Evolutionary conservation across 1,139 yeast species (phyloP).

Genomic region (Taphrina communis): DNA sequence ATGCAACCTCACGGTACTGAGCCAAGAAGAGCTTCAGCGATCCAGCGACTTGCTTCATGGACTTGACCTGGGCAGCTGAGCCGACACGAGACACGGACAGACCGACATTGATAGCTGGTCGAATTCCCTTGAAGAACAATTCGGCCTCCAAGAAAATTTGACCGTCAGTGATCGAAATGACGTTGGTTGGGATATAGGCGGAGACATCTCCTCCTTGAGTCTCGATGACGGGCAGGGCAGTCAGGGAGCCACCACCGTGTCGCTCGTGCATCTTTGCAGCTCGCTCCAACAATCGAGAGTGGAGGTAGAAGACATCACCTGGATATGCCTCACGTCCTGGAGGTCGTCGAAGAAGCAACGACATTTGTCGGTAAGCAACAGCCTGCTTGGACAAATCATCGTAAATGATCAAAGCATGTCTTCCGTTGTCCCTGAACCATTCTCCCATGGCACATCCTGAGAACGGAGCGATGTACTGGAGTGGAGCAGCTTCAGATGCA

Average conservation of each 20-base stretch:
- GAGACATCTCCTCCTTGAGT: slow-evolving; percentile 99
- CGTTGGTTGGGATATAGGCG: slow-evolving; percentile 94
- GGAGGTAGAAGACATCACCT: slow-evolving; percentile 96
- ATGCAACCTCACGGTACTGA: slow-evolving; percentile 99
- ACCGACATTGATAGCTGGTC: slow-evolving; percentile 99
- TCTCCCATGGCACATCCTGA: slow-evolving; percentile 99
- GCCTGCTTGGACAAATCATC: slow-evolving; percentile 99
- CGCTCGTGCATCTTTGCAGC: slow-evolving; percentile 95
- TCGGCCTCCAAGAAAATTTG: slow-evolving; percentile 99
- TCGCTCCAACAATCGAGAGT: slow-evolving; percentile 94
- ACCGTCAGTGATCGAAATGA: slow-evolving; percentile 96
- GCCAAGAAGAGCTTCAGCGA: slow-evolving; percentile 99
- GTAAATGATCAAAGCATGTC: slow-evolving; percentile 94
- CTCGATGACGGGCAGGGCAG: slow-evolving; percentile 95
- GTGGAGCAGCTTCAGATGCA: slow-evolving; percentile 99
- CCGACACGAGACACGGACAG: slow-evolving; percentile 99
- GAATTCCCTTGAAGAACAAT: slow-evolving; percentile 99
- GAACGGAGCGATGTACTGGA: slow-evolving; percentile 99
- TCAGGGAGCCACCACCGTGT: slow-evolving; percentile 91
- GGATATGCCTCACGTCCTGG: slow-evolving; percentile 98
- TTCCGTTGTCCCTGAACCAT: slow-evolving; percentile 99
- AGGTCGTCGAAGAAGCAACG: slow-evolving; percentile 95
- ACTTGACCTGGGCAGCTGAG: slow-evolving; percentile 99
- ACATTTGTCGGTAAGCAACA: slow-evolving; percentile 99
- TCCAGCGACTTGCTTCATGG: slow-evolving; percentile 99